Conservation (phyloP, 169 alveolate species). For the Plasmodium inui region DNA sequence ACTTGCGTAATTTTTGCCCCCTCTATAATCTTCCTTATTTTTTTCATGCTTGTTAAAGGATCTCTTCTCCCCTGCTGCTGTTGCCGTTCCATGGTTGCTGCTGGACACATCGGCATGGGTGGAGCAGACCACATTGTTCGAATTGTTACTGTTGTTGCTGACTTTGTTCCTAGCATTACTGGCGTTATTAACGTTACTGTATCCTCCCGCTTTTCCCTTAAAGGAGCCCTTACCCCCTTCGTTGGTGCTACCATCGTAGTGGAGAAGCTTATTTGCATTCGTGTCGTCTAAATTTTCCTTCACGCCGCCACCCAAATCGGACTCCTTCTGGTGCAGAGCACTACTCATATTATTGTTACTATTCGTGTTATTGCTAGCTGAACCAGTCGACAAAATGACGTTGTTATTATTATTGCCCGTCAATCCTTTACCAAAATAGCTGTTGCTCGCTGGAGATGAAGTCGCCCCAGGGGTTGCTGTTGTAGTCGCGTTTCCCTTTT, state of each 20-base stretch:
- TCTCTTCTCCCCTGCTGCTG: neutral
- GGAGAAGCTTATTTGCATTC: neutral
- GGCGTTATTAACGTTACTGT: neutral
- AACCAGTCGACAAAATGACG: neutral
- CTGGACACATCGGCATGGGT: neutral
- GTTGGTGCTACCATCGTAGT: neutral
- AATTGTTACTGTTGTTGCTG: neutral
- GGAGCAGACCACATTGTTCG: neutral
- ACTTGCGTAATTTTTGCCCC: neutral
- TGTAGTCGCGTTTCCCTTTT: neutral
- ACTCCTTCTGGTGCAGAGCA: neutral
- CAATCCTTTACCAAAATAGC: neutral
- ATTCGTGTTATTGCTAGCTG: neutral
- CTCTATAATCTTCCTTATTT: conserved; percentile 33
- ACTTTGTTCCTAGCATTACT: neutral
- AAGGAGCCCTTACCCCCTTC: neutral
- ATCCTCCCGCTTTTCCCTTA: neutral
- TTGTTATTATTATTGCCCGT: neutral
- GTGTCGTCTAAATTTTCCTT: neutral
- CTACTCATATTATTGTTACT: conserved; percentile 14
- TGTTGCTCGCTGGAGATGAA: neutral
- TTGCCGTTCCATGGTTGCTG: neutral
- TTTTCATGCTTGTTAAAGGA: conserved; percentile 19
- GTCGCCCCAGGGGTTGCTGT: neutral
- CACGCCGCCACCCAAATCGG: neutral